phyloP scores from a whole-genome alignment of 2,329 filamentous ascomycete genomes.

The Exophiala viscosa region DNA sequence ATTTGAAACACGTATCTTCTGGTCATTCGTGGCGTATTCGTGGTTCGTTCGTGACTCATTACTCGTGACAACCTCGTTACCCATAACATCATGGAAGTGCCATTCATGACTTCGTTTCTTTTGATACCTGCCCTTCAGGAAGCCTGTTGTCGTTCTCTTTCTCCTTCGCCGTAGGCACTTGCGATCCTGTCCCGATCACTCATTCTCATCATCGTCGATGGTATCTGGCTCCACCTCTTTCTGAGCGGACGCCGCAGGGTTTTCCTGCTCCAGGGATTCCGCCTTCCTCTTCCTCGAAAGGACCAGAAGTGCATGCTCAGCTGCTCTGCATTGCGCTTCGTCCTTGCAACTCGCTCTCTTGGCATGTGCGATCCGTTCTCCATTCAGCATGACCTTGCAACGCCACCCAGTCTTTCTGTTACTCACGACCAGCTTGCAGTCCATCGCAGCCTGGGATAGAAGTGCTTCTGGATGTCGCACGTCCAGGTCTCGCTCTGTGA shows the following conservation, averaged over 20 bases:
- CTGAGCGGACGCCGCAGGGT: neutral
- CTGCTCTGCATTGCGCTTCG: conserved; percentile 19
- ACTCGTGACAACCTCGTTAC: too few relatives aligned
- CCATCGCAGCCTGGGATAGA: neutral
- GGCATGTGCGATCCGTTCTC: conserved; percentile 5
- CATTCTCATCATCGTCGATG: neutral
- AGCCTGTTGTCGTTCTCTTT: too few relatives aligned
- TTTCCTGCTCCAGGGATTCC: neutral
- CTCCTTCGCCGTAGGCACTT: too few relatives aligned
- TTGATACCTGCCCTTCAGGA: too few relatives aligned
- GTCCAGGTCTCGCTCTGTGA: conserved; percentile 16
- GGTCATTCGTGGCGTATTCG: too few relatives aligned
- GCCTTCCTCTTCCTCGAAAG: conserved; percentile 1
- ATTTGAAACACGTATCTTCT: too few relatives aligned
- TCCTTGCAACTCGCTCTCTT: conserved; percentile 15
- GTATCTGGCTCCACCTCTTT: neutral
- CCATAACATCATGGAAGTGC: too few relatives aligned
- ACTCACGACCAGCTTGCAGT: neutral
- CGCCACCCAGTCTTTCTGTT: conserved; percentile 4
- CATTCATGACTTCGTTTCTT: too few relatives aligned
- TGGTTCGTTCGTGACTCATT: too few relatives aligned
- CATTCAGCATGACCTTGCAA: conserved; percentile 17
- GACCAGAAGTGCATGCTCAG: conserved; percentile 15
- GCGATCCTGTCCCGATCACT: too few relatives aligned
- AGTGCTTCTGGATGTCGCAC: conserved; percentile 7